These are phyloP conservation scores for Calonectria multiphialidica DNA, from an alignment of 2,329 filamentous ascomycete species.

Conservation along the genomic window DNA sequence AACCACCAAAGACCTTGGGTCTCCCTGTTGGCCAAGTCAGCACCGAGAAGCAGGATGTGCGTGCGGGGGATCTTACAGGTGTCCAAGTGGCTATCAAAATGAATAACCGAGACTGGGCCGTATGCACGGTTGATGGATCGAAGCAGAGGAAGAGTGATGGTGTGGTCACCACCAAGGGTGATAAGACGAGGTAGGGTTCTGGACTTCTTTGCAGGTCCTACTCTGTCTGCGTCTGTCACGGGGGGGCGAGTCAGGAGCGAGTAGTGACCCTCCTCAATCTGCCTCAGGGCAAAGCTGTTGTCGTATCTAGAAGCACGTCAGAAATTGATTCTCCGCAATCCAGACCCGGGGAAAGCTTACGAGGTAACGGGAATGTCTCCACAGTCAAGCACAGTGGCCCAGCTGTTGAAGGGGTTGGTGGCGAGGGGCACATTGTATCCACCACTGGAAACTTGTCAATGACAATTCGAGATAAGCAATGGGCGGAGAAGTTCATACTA, in stretches of 20 bases:
- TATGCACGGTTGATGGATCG: constrained; percentile 72
- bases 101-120: constrained; percentile 71
- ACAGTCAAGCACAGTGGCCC: constrained; percentile 84
- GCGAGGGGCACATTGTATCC: constrained; percentile 87
- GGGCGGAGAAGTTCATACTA: constrained; percentile 71
- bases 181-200: constrained; percentile 86
- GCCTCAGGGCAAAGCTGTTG: constrained; percentile 83
- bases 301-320: constrained; percentile 71
- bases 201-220: constrained; percentile 77
- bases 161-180: constrained; percentile 77
- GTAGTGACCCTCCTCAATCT: constrained; percentile 89
- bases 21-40: constrained; percentile 64
- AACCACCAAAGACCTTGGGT: constrained; percentile 88
- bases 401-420: constrained; percentile 85
- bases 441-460: constrained; percentile 65
- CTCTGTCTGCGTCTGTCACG: constrained; percentile 74
- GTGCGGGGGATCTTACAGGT: constrained; percentile 64
- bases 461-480: not conserved
- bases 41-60: not conserved
- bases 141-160: constrained; percentile 71
- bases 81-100: constrained; percentile 75
- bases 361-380: constrained; percentile 89
- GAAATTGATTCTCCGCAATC: not conserved
- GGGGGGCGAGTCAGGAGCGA: constrained; percentile 78
- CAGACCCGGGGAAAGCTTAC: constrained; percentile 57